Conservation (phyloP, 129 eudicot species). For the Centella asiatica region DNA sequence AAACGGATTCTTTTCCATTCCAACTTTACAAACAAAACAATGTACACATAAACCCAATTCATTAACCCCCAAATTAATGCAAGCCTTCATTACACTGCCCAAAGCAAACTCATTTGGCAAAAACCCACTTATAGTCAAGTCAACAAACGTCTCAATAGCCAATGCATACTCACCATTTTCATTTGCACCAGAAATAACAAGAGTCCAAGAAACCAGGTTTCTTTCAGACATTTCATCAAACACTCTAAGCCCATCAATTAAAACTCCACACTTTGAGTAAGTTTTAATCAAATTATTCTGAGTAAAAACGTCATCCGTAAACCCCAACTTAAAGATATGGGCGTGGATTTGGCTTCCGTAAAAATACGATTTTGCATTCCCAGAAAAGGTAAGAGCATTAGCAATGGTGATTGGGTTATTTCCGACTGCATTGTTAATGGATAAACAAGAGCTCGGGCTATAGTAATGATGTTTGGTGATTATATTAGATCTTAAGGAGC, state of each 20-base stretch:
- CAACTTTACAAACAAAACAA: slow-evolving; percentile 27
- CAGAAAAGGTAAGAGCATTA: slow-evolving; percentile 20
- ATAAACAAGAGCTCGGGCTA: not conserved
- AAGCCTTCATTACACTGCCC: slow-evolving; percentile 24
- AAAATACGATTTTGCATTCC: slow-evolving; percentile 3
- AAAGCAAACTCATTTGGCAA: slow-evolving; percentile 35
- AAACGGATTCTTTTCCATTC: slow-evolving; percentile 23
- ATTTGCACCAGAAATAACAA: slow-evolving; percentile 31
- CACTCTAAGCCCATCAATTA: slow-evolving; percentile 12
- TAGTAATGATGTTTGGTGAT: too few relatives aligned
- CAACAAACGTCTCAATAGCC: slow-evolving; percentile 22
- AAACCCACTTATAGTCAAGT: slow-evolving; percentile 30
- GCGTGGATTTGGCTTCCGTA: slow-evolving; percentile 27
- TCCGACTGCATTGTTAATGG: not conserved
- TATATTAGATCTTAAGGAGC: too few relatives aligned
- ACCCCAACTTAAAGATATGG: slow-evolving; percentile 26
- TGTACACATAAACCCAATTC: slow-evolving; percentile 27
- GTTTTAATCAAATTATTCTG: slow-evolving; percentile 24
- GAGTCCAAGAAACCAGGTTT: slow-evolving; percentile 38
- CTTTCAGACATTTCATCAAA: slow-evolving; percentile 36
- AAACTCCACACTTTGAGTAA: slow-evolving; percentile 20
- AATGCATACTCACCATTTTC: slow-evolving; percentile 15
- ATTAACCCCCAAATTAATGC: slow-evolving; percentile 9
- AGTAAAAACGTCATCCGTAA: slow-evolving; percentile 16
- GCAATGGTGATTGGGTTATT: slow-evolving; percentile 17